These are phyloP conservation scores for Lachnellula cervina DNA, from an alignment of 2,329 filamentous ascomycete species.

Conservation along the genomic window DNA sequence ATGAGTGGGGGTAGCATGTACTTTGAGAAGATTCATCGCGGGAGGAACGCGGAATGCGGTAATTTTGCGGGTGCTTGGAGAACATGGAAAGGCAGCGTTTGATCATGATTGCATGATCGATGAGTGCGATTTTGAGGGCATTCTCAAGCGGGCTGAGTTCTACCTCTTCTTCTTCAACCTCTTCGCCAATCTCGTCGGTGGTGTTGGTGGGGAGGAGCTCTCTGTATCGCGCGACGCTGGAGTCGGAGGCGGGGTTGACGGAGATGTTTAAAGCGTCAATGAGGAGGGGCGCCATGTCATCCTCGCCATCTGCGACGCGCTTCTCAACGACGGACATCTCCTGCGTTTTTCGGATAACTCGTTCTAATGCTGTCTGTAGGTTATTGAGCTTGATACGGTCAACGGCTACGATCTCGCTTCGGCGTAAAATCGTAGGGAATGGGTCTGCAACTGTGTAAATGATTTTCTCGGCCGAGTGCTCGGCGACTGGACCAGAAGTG, in stretches of 20 bases:
- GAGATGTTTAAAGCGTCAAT: constrained; percentile 73
- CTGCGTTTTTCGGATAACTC: constrained; percentile 83
- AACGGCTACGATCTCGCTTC: constrained; percentile 74
- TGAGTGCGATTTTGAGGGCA: constrained; percentile 76
- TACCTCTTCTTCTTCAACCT: constrained; percentile 39
- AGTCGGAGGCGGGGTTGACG: constrained; percentile 68
- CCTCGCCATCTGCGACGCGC: constrained; percentile 66
- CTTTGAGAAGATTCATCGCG: constrained; percentile 59
- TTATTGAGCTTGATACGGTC: constrained; percentile 61
- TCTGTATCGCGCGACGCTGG: constrained; percentile 73
- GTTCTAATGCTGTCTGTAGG: constrained; percentile 83
- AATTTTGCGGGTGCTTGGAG: constrained; percentile 50
- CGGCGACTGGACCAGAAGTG: constrained; percentile 62
- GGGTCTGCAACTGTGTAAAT: constrained; percentile 78
- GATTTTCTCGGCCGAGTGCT: constrained; percentile 77
- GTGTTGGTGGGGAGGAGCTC: constrained; percentile 57
- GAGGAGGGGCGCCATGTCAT: constrained; percentile 62
- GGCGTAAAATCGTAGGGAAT: constrained; percentile 85
- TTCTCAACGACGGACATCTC: constrained; percentile 76
- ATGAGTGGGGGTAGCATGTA: constrained; percentile 33
- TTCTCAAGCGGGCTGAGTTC: constrained; percentile 61
- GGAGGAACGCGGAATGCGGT: constrained; percentile 47
- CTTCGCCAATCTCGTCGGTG: constrained; percentile 24
- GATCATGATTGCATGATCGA: constrained; percentile 85
- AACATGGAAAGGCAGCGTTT: constrained; percentile 74